Base-by-base conservation (phyloP, 2,329 filamentous ascomycete species). In the Ophiosphaerella narmari region DNA sequence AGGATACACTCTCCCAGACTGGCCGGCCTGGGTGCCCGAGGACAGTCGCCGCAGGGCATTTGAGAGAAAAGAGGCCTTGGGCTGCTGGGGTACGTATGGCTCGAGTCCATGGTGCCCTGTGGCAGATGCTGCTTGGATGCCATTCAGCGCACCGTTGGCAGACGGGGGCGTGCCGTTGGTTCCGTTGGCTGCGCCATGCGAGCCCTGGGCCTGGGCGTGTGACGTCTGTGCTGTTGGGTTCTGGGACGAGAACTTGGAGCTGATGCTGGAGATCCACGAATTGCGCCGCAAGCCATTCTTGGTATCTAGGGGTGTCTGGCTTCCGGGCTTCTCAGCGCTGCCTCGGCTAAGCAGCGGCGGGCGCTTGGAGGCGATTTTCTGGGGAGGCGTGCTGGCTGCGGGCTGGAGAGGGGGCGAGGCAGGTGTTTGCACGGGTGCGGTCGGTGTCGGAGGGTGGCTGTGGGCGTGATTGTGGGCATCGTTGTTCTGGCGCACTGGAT, bases 241-340 rank as follows among this genome's bases (percentile, higher is more conserved):
- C 72, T 68, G 72, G 24, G 85, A 86, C 2, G 89, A 91, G 76
- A 97, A 96, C 71, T 96, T 97, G 59, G 90, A 93, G 57, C 91
- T 95, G 60, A 97, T 85, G 67, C 86, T 96, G 48, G 90, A 90
- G 66, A 97, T 92, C 94, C 94, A 99, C 12, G 92, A 96, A 55
- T 86, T 87, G 47, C 85, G 77, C 57, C 91, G 83, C 45, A 65
- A 68, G 11, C 29, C 48, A 24, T 58, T 50, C 47, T 61, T 70
- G 8, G 57, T 26, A 24, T 72, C 69, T 40, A 66, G 68, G 3
- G 66, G 61, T 13, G 71, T 65, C 38, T 55, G 50, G 44, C 49
- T 61, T 18, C 55, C 65, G 35, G 50, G 54, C 60, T 71, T 75
- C 31, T 77, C 73, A 14, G 71, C 64, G 56, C 71, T 76, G 35